These are phyloP conservation scores for Paramyrothecium roridum DNA, from an alignment of 2,329 filamentous ascomycete species.

Conservation along the genomic window DNA sequence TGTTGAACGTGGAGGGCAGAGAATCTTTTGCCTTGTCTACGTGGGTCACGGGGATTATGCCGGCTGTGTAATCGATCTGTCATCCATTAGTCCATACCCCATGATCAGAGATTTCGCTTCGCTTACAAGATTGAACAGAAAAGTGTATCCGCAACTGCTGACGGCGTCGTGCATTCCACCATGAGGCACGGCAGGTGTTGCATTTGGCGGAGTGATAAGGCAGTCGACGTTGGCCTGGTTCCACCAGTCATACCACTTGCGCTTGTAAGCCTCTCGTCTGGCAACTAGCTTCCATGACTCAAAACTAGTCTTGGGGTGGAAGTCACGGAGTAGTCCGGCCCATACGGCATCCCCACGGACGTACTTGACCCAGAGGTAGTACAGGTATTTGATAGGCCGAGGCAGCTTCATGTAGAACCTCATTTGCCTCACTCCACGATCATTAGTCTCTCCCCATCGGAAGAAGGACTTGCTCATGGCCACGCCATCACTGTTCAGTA, in stretches of 20 bases:
- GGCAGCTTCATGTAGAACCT: constrained; percentile 71
- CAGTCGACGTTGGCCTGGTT: constrained; percentile 70
- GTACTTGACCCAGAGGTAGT: constrained; percentile 88
- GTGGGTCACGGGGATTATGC: constrained; percentile 80
- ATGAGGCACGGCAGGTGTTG: constrained; percentile 84
- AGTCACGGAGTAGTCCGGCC: constrained; percentile 72
- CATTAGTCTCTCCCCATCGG: constrained; percentile 73
- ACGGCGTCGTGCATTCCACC: constrained; percentile 82
- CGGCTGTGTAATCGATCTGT: constrained; percentile 79
- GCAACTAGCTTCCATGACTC: constrained; percentile 82
- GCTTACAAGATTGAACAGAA: constrained; percentile 82
- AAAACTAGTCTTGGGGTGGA: constrained; percentile 68
- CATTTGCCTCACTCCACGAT: constrained; percentile 74
- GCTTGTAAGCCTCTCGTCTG: constrained; percentile 73
- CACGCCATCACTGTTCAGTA: constrained; percentile 83
- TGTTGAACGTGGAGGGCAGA: constrained; percentile 57
- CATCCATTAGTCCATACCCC: constrained; percentile 3
- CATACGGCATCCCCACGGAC: constrained; percentile 72
- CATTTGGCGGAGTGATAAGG: constrained; percentile 80
- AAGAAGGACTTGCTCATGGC: constrained; percentile 76
- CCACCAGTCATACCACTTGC: constrained; percentile 84
- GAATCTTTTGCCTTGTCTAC: constrained; percentile 70
- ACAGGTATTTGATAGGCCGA: constrained; percentile 73
- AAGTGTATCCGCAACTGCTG: constrained; percentile 87
- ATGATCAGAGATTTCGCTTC: no score